Base-by-base conservation (phyloP, 2,329 filamentous ascomycete genomes). In the Cladosporium sp. region DNA sequence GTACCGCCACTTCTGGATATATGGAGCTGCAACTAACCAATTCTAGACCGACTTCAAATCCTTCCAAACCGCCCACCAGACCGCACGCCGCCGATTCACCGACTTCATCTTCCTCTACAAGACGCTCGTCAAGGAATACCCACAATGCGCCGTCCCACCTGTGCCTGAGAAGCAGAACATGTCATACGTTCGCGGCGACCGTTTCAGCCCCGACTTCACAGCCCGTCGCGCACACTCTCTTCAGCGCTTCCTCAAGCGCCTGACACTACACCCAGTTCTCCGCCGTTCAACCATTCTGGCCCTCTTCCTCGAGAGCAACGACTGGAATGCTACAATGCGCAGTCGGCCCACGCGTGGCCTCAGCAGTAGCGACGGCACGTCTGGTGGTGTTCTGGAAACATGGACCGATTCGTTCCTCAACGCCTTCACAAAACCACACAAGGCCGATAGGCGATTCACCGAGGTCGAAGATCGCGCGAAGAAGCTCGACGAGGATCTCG, bases 161-260 rank as follows among this genome's bases (percentile, higher is more conserved):
- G 84, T 99, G 63, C 95, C 95, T 62, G 95, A 98, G 80, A 99
- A 98, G 84, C 94, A 98, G 83, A 96, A 96, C 80, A 97, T 99
- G 91, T 93, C 97, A 76, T 98, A 98, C 76, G 95, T 98, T 60
- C 91, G 93, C 39, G 95, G 95, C 71, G 94, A 98, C 81, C 90
- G 95, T 68, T 99, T 99, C 79, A 93, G 93, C 10, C 80, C 89
- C 58, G 95, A 98, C 79, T 99, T 99, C 77, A 99, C 93, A 36
- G 84, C 88, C 54, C 89, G 95, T 36, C 88, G 95, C 71, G 93
- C 92, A 59, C 91, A 93, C 82, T 97, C 93, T 3, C 85, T 99
- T 61, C 90, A 96, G 79, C 91, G 95, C 61, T 99, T 99, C 77
- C 85, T 99, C 54, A 88, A 90, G 74, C 91, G 95, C 5, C 83